phyloP scores from a whole-genome alignment of 1,284 basidiomycete genomes.

The Exsudoporus floridanus region DNA sequence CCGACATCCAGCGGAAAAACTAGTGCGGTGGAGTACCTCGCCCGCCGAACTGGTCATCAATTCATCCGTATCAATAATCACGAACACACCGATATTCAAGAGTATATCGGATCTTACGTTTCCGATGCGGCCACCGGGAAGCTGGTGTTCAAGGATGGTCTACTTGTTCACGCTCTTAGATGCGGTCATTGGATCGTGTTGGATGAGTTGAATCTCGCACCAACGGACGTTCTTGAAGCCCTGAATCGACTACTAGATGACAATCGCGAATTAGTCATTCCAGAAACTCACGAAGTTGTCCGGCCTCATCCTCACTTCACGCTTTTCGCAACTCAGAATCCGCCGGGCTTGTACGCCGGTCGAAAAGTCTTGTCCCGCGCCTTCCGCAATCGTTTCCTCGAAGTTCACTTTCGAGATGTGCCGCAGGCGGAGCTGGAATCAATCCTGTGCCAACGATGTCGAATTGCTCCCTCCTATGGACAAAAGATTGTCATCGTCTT shows the following conservation, averaged over 20 bases:
- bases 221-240: slow-evolving; percentile 97
- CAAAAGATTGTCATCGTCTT: slow-evolving; percentile 92
- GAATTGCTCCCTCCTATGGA: slow-evolving; percentile 91
- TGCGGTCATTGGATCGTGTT: slow-evolving; percentile 98
- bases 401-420: slow-evolving; percentile 98
- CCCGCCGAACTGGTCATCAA: slow-evolving; percentile 88
- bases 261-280: slow-evolving; percentile 94
- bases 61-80: slow-evolving; percentile 99
- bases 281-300: slow-evolving; percentile 95
- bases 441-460: slow-evolving; percentile 86
- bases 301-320: slow-evolving; percentile 95
- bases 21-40: slow-evolving; percentile 95
- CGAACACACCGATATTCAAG: slow-evolving; percentile 99
- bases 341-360: slow-evolving; percentile 95
- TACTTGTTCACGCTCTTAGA: slow-evolving; percentile 90
- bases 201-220: slow-evolving; percentile 96
- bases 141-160: slow-evolving; percentile 91
- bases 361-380: slow-evolving; percentile 95
- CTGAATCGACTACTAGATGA: slow-evolving; percentile 96
- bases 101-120: slow-evolving; percentile 96
- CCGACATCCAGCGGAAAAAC: slow-evolving; percentile 99
- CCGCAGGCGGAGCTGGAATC: slow-evolving; percentile 92
- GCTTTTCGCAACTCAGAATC: slow-evolving; percentile 98
- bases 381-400: slow-evolving; percentile 97
- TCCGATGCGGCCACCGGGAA: slow-evolving; percentile 92